Evolutionary conservation across 2,329 filamentous ascomycete species (phyloP), one percentile per base, ranked within the genome.

Genomic region (Stagonosporopsis tanaceti): DNA sequence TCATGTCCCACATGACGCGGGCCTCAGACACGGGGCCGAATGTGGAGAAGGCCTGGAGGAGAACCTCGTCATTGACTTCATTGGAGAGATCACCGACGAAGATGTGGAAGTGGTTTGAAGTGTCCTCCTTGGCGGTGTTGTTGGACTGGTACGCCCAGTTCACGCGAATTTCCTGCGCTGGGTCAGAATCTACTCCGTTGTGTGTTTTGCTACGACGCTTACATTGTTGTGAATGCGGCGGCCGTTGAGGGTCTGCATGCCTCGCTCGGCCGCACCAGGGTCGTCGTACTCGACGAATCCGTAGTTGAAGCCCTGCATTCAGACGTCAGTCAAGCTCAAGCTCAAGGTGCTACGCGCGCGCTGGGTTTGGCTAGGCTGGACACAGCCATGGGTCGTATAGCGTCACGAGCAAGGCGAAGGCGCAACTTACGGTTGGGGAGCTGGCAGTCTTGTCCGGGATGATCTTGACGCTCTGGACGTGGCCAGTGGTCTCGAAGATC

Each of bases 1-100:
- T 99, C 95, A 99, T 99, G 78, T 99, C 95, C 95, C 95, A 99
- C 95, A 99, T 99, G 64, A 99, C 95, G 71, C 95, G 93, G 59
- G 95, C 95, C 79, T 99, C 95, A 2, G 95, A 99, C 46, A 99
- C 93, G 12, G 89, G 92, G 38, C 95, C 95, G 77, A 98, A 99
- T 41, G 92, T 92, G 45, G 92, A 96, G 79, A 99, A 99, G 12
- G 95, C 95, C 78, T 97, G 93, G 15, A 90, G 83, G 22, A 99
- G 85, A 50, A 97, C 87, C 73, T 99, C 95, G 70, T 99, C 95
- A 70, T 99, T 99, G 77, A 99, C 95, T 78, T 99, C 95, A 73
- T 99, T 99, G 69, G 93, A 97, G 54, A 99, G 81, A 75, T 99
- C 95, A 60, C 95, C 95, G 54, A 99, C 95, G 68, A 99, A 99